Conservation (phyloP, 2,329 filamentous ascomycete species). For the Scorias spongiosa region DNA sequence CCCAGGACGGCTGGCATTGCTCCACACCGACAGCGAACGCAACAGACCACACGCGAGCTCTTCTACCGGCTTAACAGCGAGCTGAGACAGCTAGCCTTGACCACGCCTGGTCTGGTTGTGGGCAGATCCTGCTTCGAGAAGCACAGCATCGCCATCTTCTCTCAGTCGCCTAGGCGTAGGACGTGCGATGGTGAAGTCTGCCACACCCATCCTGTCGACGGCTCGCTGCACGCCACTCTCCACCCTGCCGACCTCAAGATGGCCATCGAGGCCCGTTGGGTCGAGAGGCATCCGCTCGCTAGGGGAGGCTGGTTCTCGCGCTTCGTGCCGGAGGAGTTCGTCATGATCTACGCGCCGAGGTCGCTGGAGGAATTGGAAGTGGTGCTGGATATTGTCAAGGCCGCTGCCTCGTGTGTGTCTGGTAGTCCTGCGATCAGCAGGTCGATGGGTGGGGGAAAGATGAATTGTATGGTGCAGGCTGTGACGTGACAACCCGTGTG, state of each 20-base stretch:
- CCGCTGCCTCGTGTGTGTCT: conserved; percentile 53
- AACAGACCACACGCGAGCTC: conserved; percentile 40
- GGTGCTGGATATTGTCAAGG: conserved; percentile 55
- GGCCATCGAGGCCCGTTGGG: conserved; percentile 64
- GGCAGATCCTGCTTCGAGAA: conserved; percentile 69
- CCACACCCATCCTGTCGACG: conserved; percentile 64
- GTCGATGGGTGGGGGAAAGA: neutral
- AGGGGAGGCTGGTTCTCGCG: conserved; percentile 49
- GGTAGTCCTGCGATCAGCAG: conserved; percentile 3
- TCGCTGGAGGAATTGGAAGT: conserved; percentile 51
- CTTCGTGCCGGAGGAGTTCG: conserved; percentile 59
- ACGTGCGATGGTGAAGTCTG: conserved; percentile 69
- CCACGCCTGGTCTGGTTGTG: conserved; percentile 28
- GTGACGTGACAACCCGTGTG: neutral
- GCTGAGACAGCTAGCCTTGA: conserved; percentile 35
- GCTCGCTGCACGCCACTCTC: conserved; percentile 64
- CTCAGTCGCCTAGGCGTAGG: conserved; percentile 47
- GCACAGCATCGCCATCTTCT: conserved; percentile 63
- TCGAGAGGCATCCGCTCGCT: conserved; percentile 51
- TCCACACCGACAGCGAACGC: conserved; percentile 64
- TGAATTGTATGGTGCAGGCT: neutral
- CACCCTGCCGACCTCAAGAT: conserved; percentile 63
- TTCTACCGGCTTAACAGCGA: conserved; percentile 40
- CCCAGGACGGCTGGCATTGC: conserved; percentile 62
- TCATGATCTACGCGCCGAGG: conserved; percentile 70